Evolutionary conservation across 495 filamentous ascomycete genomes (phyloP), one percentile per base, ranked within the genome.

Genomic region (Lasiosphaeriaceae sp.): DNA sequence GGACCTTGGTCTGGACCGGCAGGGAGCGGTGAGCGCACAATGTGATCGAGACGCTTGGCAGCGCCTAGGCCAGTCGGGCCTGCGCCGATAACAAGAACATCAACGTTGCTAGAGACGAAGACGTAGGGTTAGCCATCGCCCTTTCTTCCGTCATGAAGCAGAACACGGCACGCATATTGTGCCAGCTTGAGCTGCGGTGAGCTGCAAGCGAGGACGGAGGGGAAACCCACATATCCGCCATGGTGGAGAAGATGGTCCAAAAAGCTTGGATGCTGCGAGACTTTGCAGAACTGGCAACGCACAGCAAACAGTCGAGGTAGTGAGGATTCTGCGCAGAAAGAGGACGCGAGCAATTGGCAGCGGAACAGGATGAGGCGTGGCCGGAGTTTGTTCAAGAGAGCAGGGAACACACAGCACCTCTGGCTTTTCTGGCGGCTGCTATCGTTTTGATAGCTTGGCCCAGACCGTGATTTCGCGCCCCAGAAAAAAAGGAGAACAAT

Each of bases 71-170:
- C 94, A 64, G 94, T 97, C 56, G 94, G 94, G 64, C 94, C 94
- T 75, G 94, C 94, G 64, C 94, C 94, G 81, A 99, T 97, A 76
- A 99, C 86, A 66, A 99, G 89, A 63, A 99, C 87, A 76, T 99
- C 95, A 71, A 99, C 91, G 59, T 88, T 85, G 71, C 92, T 96
- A 41, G 37, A 24, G 17, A 17, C 46, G 3, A 0, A 44, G 26
- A 31, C 39, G 11, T 22, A 47, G 8, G 7, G 58, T 72, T 46
- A 73, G 70, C 58, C 23, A 47, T 35, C 16, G 17, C 2, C 16
- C 21, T 22, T 21, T 23, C 12, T 3, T 26, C 16, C 29, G 1
- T 19, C 12, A 7, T 7, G 1, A 34, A 34, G 2, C 9, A 14
- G 17, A 20, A 19, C 47, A 48, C 23, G 49, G 50, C 24, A 43